Conservation (phyloP, 2,329 filamentous ascomycete species). For the Cytospora piceae region DNA sequence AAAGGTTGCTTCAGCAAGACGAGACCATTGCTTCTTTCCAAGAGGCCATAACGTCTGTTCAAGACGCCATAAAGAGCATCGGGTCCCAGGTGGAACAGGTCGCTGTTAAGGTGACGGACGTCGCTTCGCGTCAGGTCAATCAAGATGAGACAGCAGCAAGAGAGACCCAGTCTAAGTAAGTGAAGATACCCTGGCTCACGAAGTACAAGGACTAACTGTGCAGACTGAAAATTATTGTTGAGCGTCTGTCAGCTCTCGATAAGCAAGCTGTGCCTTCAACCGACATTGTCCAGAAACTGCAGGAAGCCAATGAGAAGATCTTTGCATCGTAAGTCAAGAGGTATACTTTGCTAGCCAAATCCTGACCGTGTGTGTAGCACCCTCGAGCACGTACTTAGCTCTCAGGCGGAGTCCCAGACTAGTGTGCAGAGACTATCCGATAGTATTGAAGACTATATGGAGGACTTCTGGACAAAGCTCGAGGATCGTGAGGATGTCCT, state of each 20-base stretch:
- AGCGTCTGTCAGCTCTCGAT: constrained; percentile 5
- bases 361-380: constrained; percentile 11
- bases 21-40: constrained; percentile 8
- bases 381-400: constrained; percentile 11
- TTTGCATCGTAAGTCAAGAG: constrained; percentile 20
- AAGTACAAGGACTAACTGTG: not conserved
- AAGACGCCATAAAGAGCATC: constrained; percentile 16
- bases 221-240: constrained; percentile 24
- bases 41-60: constrained; percentile 8
- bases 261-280: constrained; percentile 1
- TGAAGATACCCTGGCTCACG: not conserved
- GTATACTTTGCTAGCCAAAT: not conserved
- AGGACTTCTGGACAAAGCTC: constrained; percentile 25
- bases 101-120: constrained; percentile 11
- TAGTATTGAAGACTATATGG: constrained; percentile 16
- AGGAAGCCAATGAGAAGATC: constrained; percentile 16
- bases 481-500: constrained; percentile 26
- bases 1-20: constrained; percentile 16
- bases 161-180: constrained; percentile 23
- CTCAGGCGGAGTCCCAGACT: constrained; percentile 19
- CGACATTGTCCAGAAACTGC: constrained; percentile 15
- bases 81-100: constrained; percentile 18
- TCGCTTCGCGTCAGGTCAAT: constrained; percentile 10
- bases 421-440: constrained; percentile 9
- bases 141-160: constrained; percentile 26